Percentiles rank a stretch among this genome's conserved stretches.
Conservation (phyloP, 257 asterid genomes). For the Coffea eugenioides region DNA sequence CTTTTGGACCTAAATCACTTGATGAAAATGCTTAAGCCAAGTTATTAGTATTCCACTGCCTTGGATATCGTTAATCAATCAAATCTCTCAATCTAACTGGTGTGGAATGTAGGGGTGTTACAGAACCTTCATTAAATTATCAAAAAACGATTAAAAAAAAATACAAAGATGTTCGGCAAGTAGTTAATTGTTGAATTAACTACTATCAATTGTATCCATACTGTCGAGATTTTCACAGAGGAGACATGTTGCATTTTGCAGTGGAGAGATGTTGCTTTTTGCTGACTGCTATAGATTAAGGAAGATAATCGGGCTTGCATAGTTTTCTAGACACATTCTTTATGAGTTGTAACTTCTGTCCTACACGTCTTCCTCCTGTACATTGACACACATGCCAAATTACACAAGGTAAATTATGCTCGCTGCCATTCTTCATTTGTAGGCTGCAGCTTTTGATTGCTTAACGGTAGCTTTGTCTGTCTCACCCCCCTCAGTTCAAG, state of each 20-base stretch:
- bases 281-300: background rate
- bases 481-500: constrained; percentile 58
- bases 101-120: too few relatives aligned
- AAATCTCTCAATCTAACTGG: too few relatives aligned
- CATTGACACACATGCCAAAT: background rate
- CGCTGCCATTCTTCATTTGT: constrained; percentile 23
- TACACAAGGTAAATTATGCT: background rate
- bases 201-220: background rate
- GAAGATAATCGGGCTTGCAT: background rate
- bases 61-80: too few relatives aligned
- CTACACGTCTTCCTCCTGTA: background rate
- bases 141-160: background rate
- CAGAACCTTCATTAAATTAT: background rate
- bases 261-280: background rate
- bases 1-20: background rate
- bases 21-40: background rate
- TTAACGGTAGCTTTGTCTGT: constrained; percentile 71
- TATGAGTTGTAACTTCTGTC: background rate
- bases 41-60: too few relatives aligned
- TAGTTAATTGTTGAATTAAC: background rate
- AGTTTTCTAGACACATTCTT: background rate
- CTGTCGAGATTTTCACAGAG: background rate
- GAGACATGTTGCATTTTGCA: background rate
- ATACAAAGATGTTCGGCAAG: background rate
- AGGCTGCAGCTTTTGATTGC: constrained; percentile 76